Evolutionary conservation across 2,329 filamentous ascomycete genomes (phyloP).

Genomic region (Nectriaceae sp.): DNA sequence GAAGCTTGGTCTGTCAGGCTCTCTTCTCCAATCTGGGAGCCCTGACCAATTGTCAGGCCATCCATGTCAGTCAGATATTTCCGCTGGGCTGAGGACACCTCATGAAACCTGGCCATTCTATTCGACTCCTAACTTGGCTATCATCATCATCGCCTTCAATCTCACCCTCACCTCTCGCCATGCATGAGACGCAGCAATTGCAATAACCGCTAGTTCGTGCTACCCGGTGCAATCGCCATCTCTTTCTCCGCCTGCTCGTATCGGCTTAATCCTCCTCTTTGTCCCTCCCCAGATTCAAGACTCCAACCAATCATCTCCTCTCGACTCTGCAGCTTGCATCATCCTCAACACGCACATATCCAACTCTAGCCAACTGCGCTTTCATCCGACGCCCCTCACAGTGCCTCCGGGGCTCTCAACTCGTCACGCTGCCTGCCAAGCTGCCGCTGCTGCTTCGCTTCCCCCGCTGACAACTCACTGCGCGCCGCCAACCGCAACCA

Average conservation of each 20-base stretch:
- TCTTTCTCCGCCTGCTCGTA: not conserved
- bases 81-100: not conserved
- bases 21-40: no score
- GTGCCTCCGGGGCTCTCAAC: constrained; percentile 12
- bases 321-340: constrained; percentile 16
- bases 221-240: not conserved
- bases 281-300: constrained; percentile 16
- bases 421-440: not conserved
- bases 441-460: not conserved
- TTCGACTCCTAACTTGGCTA: no score
- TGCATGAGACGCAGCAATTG: not conserved
- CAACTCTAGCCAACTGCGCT: constrained; percentile 1
- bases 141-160: not conserved
- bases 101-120: not conserved
- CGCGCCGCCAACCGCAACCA: not conserved
- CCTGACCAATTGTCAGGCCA: not conserved
- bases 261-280: not conserved
- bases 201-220: not conserved
- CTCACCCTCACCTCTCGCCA: not conserved
- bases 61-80: not conserved
- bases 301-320: constrained; percentile 19
- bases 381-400: constrained; percentile 23
- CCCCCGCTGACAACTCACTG: constrained; percentile 3
- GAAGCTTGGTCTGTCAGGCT: not conserved
- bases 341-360: constrained; percentile 15